A percentile compares a stretch with the other conserved stretches of the same genome.
These are phyloP conservation scores for Cyphellophora europaea DNA, from an alignment of 2,329 filamentous ascomycete species.

Conservation along the genomic window DNA sequence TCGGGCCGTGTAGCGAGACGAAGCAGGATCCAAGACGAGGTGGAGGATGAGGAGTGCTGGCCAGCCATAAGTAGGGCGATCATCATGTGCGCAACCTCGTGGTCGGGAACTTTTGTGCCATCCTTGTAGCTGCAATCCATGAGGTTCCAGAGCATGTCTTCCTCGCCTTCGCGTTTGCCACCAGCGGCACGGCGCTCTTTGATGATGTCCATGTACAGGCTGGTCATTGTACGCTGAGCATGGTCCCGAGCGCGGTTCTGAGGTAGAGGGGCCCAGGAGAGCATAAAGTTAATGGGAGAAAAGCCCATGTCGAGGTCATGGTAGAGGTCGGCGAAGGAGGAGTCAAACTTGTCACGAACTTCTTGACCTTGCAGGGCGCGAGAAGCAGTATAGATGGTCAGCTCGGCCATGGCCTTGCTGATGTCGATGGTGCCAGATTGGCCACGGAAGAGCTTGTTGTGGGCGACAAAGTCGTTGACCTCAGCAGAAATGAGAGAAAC, in stretches of 20 bases:
- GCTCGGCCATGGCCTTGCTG: slow-evolving; percentile 67
- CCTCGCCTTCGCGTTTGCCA: slow-evolving; percentile 42
- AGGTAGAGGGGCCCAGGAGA: slow-evolving; percentile 81
- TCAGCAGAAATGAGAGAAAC: slow-evolving; percentile 70
- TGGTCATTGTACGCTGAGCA: slow-evolving; percentile 70
- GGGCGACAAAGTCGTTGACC: slow-evolving; percentile 63
- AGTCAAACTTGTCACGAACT: slow-evolving; percentile 71
- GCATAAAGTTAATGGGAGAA: slow-evolving; percentile 79
- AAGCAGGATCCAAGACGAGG: slow-evolving; percentile 75
- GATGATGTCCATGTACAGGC: slow-evolving; percentile 77
- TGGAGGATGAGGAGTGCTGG: slow-evolving; percentile 80
- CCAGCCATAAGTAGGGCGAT: slow-evolving; percentile 88
- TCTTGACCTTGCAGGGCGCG: slow-evolving; percentile 77
- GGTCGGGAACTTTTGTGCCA: slow-evolving; percentile 66
- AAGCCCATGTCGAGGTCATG: slow-evolving; percentile 88
- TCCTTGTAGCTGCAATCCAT: slow-evolving; percentile 83
- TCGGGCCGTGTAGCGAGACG: slow-evolving; percentile 69
- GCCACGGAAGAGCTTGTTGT: slow-evolving; percentile 56
- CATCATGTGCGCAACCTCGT: slow-evolving; percentile 87
- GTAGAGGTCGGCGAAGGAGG: slow-evolving; percentile 70
- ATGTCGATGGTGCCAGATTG: slow-evolving; percentile 62
- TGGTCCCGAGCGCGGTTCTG: slow-evolving; percentile 74
- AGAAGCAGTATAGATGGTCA: slow-evolving; percentile 84
- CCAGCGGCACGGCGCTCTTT: slow-evolving; percentile 54
- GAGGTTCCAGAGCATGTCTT: slow-evolving; percentile 84